Conservation (phyloP, 768 basidiomycete genomes). For the Mycena latifolia region DNA sequence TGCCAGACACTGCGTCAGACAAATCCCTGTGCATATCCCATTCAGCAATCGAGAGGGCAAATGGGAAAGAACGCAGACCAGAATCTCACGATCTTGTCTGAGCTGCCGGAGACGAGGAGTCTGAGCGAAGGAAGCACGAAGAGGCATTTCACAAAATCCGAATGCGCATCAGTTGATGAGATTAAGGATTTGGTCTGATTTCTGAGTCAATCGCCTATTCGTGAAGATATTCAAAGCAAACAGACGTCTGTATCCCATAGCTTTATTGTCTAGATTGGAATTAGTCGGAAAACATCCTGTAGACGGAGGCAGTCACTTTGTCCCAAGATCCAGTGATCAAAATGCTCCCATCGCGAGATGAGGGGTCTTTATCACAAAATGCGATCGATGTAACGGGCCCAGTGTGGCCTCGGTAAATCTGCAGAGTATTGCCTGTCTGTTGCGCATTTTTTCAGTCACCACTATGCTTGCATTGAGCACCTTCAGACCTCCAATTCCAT, state of each 20-base stretch:
- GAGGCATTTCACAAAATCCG: slow-evolving; percentile 92
- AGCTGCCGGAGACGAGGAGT: slow-evolving; percentile 87
- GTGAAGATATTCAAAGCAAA: slow-evolving; percentile 11
- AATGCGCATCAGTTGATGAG: slow-evolving; percentile 81
- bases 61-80: slow-evolving; percentile 69
- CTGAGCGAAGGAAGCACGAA: slow-evolving; percentile 74
- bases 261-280: slow-evolving; percentile 76
- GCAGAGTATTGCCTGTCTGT: slow-evolving; percentile 85
- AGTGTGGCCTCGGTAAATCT: slow-evolving; percentile 84
- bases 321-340: slow-evolving; percentile 97
- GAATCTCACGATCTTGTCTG: slow-evolving; percentile 89
- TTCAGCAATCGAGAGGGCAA: slow-evolving; percentile 5
- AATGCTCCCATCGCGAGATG: slow-evolving; percentile 58
- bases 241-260: slow-evolving; percentile 86
- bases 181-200: slow-evolving; percentile 76
- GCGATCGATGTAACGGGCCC: slow-evolving; percentile 91
- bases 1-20: slow-evolving; percentile 54
- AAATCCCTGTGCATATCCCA: slow-evolving; percentile 67
- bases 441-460: slow-evolving; percentile 21
- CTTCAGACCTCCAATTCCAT: slow-evolving; percentile 79
- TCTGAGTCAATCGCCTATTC: slow-evolving; percentile 12
- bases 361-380: slow-evolving; percentile 62
- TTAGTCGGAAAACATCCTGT: slow-evolving; percentile 28
- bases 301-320: slow-evolving; percentile 55
- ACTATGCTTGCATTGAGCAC: slow-evolving; percentile 28